Evolutionary conservation across 2,329 filamentous ascomycete genomes (phyloP), one percentile per base, ranked within the genome.

Genomic region (Claviceps monticola): DNA sequence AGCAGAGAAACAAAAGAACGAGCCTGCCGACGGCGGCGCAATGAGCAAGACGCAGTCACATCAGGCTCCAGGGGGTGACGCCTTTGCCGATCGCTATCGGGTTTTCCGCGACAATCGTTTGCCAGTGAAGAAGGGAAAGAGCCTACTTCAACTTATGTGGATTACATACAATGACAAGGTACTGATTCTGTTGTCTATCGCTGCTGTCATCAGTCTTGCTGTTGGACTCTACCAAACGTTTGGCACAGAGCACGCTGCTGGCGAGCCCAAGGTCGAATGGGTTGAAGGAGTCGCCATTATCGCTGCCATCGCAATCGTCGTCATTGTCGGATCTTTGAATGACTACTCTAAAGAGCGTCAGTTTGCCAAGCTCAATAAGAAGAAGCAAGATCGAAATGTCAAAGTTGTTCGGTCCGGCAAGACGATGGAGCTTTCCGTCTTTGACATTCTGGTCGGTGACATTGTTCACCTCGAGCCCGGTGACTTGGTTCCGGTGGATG

Each of bases 161-260:
- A 85, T 89, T 59, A 87, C 86, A 0, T 88, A 88, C 64, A 87
- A 89, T 67, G 86, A 90, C 73, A 90, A 89, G 64, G 83, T 90
- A 3, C 70, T 89, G 46, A 84, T 88, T 53, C 71, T 88, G 5
- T 71, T 88, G 51, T 85, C 83, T 0, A 71, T 78, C 48, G 86
- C 86, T 44, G 86, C 86, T 3, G 72, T 80, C 39, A 79, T 90
- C 48, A 88, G 85, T 45, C 73, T 90, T 44, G 83, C 81, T 5
- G 75, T 90, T 43, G 86, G 86, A 47, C 71, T 89, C 0, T 90
- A 88, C 64, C 83, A 88, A 64, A 84, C 83, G 0, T 83, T 87
- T 62, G 83, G 83, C 13, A 69, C 70, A 19, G 58, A 72, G 4
- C 80, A 85, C 55, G 61, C 70, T 2, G 51, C 65, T 0, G 71